Conservation (phyloP, 306 rosid species). For the Corylus americana region DNA sequence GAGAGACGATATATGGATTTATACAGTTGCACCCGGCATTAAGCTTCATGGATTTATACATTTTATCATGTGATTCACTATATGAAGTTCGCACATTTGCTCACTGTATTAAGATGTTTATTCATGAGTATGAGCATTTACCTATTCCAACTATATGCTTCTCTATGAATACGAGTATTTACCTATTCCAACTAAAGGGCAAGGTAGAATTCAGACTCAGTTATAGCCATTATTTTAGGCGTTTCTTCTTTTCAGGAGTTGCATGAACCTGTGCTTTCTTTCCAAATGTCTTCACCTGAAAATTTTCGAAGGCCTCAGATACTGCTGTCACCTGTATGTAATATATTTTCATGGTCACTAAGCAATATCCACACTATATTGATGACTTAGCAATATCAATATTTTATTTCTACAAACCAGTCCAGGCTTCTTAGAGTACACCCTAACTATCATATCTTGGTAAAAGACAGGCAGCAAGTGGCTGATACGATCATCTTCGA, state of each 20-base stretch:
- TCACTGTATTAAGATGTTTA: background rate
- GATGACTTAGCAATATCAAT: background rate
- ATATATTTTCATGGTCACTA: conserved; percentile 5
- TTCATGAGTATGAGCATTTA: background rate
- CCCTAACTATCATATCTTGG: conserved; percentile 79
- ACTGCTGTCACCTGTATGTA: conserved; percentile 64
- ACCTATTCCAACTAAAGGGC: background rate
- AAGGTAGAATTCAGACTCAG: background rate
- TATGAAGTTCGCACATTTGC: background rate
- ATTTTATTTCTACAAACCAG: conserved; percentile 53
- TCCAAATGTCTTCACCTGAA: conserved; percentile 71
- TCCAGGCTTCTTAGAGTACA: conserved; percentile 77
- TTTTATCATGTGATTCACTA: background rate
- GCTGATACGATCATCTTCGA: conserved; percentile 59
- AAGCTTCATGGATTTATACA: background rate
- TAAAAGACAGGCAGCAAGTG: conserved; percentile 75
- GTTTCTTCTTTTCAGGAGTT: conserved; percentile 75
- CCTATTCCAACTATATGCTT: background rate
- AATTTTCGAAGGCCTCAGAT: conserved; percentile 79
- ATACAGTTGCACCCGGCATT: no score
- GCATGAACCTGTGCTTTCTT: conserved; percentile 68
- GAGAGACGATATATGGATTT: background rate
- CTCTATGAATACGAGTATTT: background rate
- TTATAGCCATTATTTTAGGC: conserved; percentile 15
- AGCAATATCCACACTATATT: background rate